Base-by-base conservation (phyloP, 169 alveolate genomes). In the Plasmodium sp. region DNA sequence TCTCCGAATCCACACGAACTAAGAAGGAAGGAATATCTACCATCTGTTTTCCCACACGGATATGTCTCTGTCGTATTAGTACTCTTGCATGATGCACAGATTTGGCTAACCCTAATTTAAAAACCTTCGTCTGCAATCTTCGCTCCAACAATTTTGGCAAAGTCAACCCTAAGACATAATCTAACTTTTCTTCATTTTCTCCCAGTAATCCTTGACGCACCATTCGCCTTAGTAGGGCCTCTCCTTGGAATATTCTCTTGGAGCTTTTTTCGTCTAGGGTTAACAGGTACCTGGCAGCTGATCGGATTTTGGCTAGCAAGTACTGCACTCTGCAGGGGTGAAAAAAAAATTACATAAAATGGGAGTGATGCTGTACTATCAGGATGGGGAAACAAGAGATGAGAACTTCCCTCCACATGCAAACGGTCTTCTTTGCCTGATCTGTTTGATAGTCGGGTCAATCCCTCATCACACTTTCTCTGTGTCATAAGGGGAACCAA, bases 1-100 rank as follows among this genome's bases (percentile, higher is more conserved):
- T 98, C 97, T 99, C 99, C 54, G 99, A 98, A 96, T 99, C 99
- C 27, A 99, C 98, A 94, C 99, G 99, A 75, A 99, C 99, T 99
- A 99, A 95, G 98, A 98, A 99, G 81, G 99, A 98, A 18, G 99
- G 99, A 75, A 99, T 97, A 96, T 98, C 99, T 56, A 99, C 99
- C 96, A 99, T 97, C 96, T 99, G 99, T 97, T 98, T 98, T 84
- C 99, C 99, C 75, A 99, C 99, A 85, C 99, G 96, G 91, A 99
- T 99, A 98, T 99, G 99, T 95, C 99, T 98, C 97, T 99, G 99
- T 95, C 99, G 97, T 96, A 99, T 99, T 93, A 99, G 96, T 48
- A 99, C 99, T 84, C 99, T 98, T 39, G 99, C 99, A 96, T 99
- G 99, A 97, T 99, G 99, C 91, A 99, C 99, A 81, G 99, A 98